Percentiles rank a stretch among this genome's conserved stretches.
These are phyloP conservation scores for Trypanosoma avium DNA, from an alignment of 208 protist species.

Conservation along the genomic window DNA sequence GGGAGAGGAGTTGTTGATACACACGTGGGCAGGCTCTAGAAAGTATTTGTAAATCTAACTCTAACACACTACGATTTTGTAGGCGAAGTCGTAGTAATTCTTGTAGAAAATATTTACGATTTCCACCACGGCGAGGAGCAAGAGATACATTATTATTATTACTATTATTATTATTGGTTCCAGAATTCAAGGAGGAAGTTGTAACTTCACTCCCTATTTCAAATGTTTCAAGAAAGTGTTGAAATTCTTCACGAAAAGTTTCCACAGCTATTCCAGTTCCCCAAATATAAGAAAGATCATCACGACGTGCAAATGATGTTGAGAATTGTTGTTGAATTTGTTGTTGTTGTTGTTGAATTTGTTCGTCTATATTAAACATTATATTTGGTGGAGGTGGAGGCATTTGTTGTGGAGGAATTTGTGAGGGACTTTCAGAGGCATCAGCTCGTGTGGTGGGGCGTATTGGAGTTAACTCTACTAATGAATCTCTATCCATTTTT, in stretches of 20 bases:
- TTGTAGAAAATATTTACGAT: slow-evolving; percentile 54
- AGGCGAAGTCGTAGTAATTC: slow-evolving; percentile 75
- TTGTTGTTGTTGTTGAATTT: slow-evolving; percentile 8
- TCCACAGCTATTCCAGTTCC: slow-evolving; percentile 88
- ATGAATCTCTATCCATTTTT: slow-evolving; percentile 23
- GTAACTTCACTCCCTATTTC: too few relatives aligned
- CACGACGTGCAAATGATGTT: slow-evolving; percentile 35
- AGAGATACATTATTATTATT: neutral
- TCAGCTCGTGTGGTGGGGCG: slow-evolving; percentile 5
- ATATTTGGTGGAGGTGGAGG: neutral
- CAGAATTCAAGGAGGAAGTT: too few relatives aligned
- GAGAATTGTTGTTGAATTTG: neutral
- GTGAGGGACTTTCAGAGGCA: neutral
- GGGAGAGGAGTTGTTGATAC: slow-evolving; percentile 61
- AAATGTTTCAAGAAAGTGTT: slow-evolving; percentile 80
- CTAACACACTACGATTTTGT: slow-evolving; percentile 64
- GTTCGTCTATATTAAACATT: neutral
- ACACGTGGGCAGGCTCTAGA: slow-evolving; percentile 39
- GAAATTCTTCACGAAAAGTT: slow-evolving; percentile 74
- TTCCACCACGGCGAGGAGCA: slow-evolving; percentile 4
- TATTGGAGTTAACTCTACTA: slow-evolving; percentile 37
- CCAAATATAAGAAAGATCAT: slow-evolving; percentile 90
- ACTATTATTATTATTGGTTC: too few relatives aligned
- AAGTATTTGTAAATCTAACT: slow-evolving; percentile 77
- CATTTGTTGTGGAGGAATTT: neutral